A percentile compares a stretch with the other conserved stretches of the same genome.
Conservation (phyloP, 768 basidiomycete genomes). For the Kwoniella mangroviensis region DNA sequence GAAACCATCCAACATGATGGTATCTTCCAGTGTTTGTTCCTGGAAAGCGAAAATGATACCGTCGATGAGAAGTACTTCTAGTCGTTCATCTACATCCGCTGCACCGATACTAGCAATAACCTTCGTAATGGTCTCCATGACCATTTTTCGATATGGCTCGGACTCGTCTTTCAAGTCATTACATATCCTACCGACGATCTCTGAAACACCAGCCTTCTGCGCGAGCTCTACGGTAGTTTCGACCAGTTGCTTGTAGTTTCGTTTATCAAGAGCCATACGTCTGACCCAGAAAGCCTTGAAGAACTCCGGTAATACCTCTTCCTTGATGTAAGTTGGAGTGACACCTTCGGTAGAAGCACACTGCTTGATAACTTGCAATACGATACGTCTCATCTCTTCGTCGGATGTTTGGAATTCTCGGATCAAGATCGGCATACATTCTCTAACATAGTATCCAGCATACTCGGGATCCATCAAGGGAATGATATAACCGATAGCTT, state of each 20-base stretch:
- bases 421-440: conserved; percentile 63
- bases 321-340: conserved; percentile 90
- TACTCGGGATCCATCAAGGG: conserved; percentile 99
- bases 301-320: conserved; percentile 97
- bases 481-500: conserved; percentile 98
- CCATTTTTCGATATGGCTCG: conserved; percentile 82
- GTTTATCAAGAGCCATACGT: conserved; percentile 93
- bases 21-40: conserved; percentile 98
- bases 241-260: conserved; percentile 96
- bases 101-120: conserved; percentile 91
- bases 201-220: conserved; percentile 93
- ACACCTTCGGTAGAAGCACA: conserved; percentile 99
- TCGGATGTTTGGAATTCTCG: conserved; percentile 99
- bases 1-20: conserved; percentile 98
- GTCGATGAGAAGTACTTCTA: conserved; percentile 92
- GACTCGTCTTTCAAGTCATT: conserved; percentile 79
- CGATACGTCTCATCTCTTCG: conserved; percentile 99
- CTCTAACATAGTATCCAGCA: conserved; percentile 98
- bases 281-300: conserved; percentile 97
- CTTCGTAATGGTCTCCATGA: conserved; percentile 99
- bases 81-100: conserved; percentile 94
- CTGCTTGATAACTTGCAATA: conserved; percentile 97
- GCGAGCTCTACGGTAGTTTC: conserved; percentile 99
- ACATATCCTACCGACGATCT: conserved; percentile 86
- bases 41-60: conserved; percentile 99